These are phyloP conservation scores for Solanum hybrid DNA, from an alignment of 305 asterid species.

Conservation along the genomic window DNA sequence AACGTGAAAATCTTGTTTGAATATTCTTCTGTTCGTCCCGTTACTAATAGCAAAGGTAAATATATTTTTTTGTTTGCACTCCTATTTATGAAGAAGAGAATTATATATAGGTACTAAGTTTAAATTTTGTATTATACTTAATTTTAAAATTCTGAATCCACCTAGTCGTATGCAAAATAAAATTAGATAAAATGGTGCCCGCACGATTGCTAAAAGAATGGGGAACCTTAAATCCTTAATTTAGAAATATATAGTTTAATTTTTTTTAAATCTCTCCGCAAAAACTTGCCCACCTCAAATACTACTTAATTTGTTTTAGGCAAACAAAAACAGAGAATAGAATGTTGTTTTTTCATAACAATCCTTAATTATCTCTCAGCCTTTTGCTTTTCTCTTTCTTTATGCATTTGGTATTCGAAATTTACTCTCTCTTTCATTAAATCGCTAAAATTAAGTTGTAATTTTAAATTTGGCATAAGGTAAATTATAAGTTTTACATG, in stretches of 20 bases:
- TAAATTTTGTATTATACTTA: background rate
- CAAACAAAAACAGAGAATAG: background rate
- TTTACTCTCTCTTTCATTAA: background rate
- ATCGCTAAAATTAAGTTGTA: background rate
- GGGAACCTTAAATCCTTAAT: conserved; percentile 22
- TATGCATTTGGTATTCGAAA: background rate
- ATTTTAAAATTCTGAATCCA: background rate
- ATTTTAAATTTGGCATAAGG: background rate
- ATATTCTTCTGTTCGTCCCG: background rate
- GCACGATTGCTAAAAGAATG: conserved; percentile 46
- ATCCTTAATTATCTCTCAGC: conserved; percentile 1
- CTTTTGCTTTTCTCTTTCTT: background rate
- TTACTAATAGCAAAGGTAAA: background rate
- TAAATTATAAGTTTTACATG: conserved; percentile 23
- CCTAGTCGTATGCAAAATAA: background rate
- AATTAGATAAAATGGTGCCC: conserved; percentile 18
- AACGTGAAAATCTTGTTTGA: too few relatives aligned
- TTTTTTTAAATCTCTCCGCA: background rate
- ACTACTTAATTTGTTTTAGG: background rate
- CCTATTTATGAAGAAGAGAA: background rate
- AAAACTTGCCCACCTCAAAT: background rate
- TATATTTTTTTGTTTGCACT: background rate
- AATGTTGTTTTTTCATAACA: background rate
- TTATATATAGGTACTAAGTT: background rate
- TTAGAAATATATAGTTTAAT: conserved; percentile 2